Evolutionary conservation across 495 filamentous ascomycete genomes (phyloP).

Genomic region (Penicillium bovifimosum): DNA sequence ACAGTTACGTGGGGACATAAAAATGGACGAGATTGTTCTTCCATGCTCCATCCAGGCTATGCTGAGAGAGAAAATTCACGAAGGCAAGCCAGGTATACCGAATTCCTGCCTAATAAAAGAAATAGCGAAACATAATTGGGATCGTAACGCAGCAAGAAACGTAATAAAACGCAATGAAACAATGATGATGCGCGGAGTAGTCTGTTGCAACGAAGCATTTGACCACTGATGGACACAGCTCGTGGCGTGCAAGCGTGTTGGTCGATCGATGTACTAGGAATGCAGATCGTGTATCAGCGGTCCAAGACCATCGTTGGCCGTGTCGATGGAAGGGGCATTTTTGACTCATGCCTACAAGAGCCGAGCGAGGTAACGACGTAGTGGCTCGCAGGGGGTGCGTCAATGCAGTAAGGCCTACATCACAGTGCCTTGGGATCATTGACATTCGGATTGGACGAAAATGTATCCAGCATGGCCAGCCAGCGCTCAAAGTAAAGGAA

Average conservation of each 20-base stretch:
- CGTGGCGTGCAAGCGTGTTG: conserved; percentile 1
- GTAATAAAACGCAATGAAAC: conserved; percentile 5
- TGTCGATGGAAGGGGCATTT: neutral
- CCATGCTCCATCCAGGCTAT: conserved; percentile 45
- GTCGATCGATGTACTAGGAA: conserved; percentile 12
- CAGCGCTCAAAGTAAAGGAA: neutral
- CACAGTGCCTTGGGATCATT: neutral
- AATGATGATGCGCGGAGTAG: conserved; percentile 2
- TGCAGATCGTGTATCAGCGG: conserved; percentile 9
- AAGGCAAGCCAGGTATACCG: conserved; percentile 6
- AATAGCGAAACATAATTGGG: conserved; percentile 10
- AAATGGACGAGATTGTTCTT: conserved; percentile 32
- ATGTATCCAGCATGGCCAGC: neutral
- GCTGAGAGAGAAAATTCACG: conserved; percentile 26
- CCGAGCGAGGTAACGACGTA: neutral
- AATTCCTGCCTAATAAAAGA: conserved; percentile 9
- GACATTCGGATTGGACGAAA: neutral
- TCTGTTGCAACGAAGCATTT: neutral
- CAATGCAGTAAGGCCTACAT: neutral
- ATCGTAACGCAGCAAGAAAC: conserved; percentile 11
- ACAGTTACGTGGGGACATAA: conserved; percentile 4
- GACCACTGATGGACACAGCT: conserved; percentile 9
- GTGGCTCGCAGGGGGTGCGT: conserved; percentile 1
- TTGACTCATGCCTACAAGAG: conserved; percentile 1
- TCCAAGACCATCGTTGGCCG: conserved; percentile 3